phyloP scores from a whole-genome alignment of 768 basidiomycete genomes.

The Porphyrellus cyaneotinctus region DNA sequence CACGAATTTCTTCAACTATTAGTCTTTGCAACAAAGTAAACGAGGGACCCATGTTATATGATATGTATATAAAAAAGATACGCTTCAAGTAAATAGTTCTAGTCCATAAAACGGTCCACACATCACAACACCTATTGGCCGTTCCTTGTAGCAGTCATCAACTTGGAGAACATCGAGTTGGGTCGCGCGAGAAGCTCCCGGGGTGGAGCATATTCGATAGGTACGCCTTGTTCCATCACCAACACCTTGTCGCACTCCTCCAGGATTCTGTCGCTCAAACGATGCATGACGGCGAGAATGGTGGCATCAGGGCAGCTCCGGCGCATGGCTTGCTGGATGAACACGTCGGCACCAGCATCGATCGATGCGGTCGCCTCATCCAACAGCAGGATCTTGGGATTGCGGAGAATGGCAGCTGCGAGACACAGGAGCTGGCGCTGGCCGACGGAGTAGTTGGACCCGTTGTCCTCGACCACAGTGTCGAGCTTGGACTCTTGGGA shows the following conservation, averaged over 20 bases:
- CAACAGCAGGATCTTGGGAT: conserved; percentile 29
- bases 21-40: no score
- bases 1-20: no score
- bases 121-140: background rate
- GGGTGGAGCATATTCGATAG: conserved; percentile 26
- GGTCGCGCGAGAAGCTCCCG: conserved; percentile 19
- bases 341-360: conserved; percentile 83
- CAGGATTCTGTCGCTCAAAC: conserved; percentile 27
- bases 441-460: conserved; percentile 81
- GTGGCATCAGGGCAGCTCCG: conserved; percentile 28
- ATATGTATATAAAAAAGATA: no score
- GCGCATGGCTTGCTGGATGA: conserved; percentile 41
- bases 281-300: conserved; percentile 30
- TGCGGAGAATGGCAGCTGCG: conserved; percentile 29
- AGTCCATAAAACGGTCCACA: no score
- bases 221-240: conserved; percentile 38
- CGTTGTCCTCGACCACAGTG: conserved; percentile 70
- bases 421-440: conserved; percentile 83
- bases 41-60: no score
- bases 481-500: conserved; percentile 77
- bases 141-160: conserved; percentile 25
- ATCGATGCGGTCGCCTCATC: conserved; percentile 54
- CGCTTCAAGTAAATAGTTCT: no score
- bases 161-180: conserved; percentile 26
- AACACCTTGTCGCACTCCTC: conserved; percentile 30